A percentile compares a stretch with the other conserved stretches of the same genome.
Evolutionary conservation across 2,329 filamentous ascomycete species (phyloP).

Genomic region (Tolypocladium ovalisporum): DNA sequence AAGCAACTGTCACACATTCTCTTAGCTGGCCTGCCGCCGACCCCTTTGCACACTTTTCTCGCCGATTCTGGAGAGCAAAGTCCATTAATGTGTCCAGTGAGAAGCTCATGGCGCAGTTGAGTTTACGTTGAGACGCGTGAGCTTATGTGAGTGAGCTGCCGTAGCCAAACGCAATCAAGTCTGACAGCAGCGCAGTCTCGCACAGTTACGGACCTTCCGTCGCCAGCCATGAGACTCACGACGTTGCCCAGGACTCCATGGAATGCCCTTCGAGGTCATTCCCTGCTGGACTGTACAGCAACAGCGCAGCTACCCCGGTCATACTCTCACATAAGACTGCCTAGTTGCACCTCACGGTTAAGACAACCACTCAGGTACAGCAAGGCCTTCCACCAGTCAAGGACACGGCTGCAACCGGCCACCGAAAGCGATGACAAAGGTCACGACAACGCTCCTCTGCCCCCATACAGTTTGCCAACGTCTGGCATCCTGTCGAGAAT

Average conservation of each 20-base stretch:
- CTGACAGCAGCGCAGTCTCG: neutral
- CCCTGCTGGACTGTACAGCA: neutral
- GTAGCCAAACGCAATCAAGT: neutral
- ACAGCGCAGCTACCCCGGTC: neutral
- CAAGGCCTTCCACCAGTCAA: conserved; percentile 13
- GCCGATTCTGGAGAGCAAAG: neutral
- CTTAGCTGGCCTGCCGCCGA: neutral
- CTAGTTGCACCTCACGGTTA: neutral
- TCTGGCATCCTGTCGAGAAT: conserved; percentile 60
- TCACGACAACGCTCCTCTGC: neutral
- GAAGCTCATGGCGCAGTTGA: neutral
- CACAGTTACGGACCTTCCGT: neutral
- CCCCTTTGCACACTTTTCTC: neutral
- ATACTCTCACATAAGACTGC: neutral
- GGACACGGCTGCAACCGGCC: conserved; percentile 7
- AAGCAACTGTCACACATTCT: neutral
- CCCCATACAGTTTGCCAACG: conserved; percentile 55
- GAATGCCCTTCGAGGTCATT: neutral
- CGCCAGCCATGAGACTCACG: neutral
- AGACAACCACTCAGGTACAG: conserved; percentile 4
- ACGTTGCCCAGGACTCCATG: neutral
- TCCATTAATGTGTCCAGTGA: neutral
- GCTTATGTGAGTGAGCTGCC: neutral
- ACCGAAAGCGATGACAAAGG: neutral
- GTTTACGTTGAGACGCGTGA: neutral